These are phyloP conservation scores for Candida anglica DNA, from an alignment of 805 yeast species.

Conservation along the genomic window DNA sequence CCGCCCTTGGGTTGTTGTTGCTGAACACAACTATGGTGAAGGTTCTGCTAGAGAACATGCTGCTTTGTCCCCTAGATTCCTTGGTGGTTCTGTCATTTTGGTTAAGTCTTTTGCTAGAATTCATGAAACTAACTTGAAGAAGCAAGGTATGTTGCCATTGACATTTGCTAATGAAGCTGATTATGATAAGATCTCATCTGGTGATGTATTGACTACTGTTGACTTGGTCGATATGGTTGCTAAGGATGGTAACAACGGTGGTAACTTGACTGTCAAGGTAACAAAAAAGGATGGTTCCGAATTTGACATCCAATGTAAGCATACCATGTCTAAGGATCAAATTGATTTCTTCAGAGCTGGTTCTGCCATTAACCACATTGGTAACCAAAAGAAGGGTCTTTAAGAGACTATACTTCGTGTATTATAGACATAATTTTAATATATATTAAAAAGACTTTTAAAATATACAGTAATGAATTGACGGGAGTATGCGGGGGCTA, in stretches of 20 bases:
- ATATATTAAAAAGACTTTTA: no score
- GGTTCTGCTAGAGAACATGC: constrained; percentile 99
- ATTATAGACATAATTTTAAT: no score
- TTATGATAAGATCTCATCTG: constrained; percentile 74
- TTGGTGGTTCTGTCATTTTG: constrained; percentile 84
- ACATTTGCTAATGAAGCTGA: constrained; percentile 88
- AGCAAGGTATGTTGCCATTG: constrained; percentile 95
- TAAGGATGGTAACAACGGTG: constrained; percentile 86
- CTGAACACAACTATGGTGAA: constrained; percentile 98
- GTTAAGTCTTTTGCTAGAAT: constrained; percentile 97
- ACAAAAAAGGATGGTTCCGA: constrained; percentile 68
- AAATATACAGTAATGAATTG: no score
- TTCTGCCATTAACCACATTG: constrained; percentile 91
- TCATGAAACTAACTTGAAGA: constrained; percentile 96
- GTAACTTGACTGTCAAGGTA: constrained; percentile 64
- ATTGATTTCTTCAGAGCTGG: constrained; percentile 96
- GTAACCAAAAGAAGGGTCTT: constrained; percentile 41
- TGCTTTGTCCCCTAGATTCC: constrained; percentile 89
- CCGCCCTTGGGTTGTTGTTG: constrained; percentile 91
- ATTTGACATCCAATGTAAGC: constrained; percentile 73
- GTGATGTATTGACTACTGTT: constrained; percentile 74
- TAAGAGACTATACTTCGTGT: constrained; percentile 5
- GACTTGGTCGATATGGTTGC: constrained; percentile 73
- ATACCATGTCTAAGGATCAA: constrained; percentile 97
- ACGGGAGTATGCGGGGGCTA: no score